Conservation (phyloP, 192 early-diverging fungal genomes). For the Coemansia erecta region DNA sequence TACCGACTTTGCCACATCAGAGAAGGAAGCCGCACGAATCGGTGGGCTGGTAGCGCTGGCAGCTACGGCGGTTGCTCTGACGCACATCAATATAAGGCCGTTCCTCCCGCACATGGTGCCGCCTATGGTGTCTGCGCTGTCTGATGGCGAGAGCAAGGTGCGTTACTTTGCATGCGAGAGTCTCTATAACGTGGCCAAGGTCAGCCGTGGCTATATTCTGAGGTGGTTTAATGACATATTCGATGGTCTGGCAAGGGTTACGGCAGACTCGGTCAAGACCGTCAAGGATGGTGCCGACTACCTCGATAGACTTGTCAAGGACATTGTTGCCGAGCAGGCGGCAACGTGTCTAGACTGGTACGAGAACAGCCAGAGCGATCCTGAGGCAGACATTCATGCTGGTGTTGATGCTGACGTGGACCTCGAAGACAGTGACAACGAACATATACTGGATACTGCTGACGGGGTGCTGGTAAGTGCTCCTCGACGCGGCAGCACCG, state of each 20-base stretch:
- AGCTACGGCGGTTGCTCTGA: slow-evolving; percentile 82
- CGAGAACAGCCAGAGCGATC: slow-evolving; percentile 8
- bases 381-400: neutral
- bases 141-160: slow-evolving; percentile 88
- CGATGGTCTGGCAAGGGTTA: slow-evolving; percentile 90
- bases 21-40: slow-evolving; percentile 79
- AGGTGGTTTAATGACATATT: slow-evolving; percentile 96
- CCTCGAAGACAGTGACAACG: neutral
- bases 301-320: slow-evolving; percentile 91
- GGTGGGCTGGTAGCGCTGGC: slow-evolving; percentile 95
- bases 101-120: slow-evolving; percentile 82
- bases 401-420: neutral
- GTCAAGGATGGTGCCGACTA: slow-evolving; percentile 96
- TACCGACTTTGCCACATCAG: slow-evolving; percentile 86
- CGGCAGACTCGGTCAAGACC: slow-evolving; percentile 78
- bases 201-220: slow-evolving; percentile 83
- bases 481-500: neutral
- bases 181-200: slow-evolving; percentile 98
- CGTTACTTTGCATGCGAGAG: slow-evolving; percentile 98
- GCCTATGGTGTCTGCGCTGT: slow-evolving; percentile 90
- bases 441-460: neutral
- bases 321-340: slow-evolving; percentile 91
- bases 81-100: slow-evolving; percentile 62
- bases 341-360: slow-evolving; percentile 66
- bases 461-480: neutral